Evolutionary conservation across 768 basidiomycete species (phyloP), one percentile per base, ranked within the genome.

Genomic region (Suillus placidus): DNA sequence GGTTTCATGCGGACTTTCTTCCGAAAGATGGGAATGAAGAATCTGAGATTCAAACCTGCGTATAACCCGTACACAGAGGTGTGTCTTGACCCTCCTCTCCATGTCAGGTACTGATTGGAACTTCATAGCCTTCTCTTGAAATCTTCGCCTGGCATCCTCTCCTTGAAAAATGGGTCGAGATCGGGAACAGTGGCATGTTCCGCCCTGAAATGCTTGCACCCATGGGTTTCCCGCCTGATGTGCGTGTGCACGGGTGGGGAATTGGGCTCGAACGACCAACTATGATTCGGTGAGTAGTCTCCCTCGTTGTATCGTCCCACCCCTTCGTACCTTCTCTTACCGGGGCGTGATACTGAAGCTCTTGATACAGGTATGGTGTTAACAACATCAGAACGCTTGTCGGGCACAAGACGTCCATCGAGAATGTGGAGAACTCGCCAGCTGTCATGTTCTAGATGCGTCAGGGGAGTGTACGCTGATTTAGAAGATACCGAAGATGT

Each of bases 1-100:
- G 95, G 97, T 14, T 99, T 99, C 82, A 98, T 99, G 97, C 86
- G 94, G 69, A 92, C 95, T 64, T 99, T 99, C 85, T 99, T 99
- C 86, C 87, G 82, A 69, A 99, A 99, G 79, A 98, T 98, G 93
- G 97, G 97, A 54, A 92, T 99, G 72, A 87, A 90, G 67, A 89
- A 93, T 73, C 83, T 99, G 38, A 84, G 96, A 64, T 99, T 99
- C 90, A 99, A 99, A 81, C 97, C 97, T 6, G 96, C 97, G 7
- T 99, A 97, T 80, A 99, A 98, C 77, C 95, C 97, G 0, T 98
- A 97, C 80, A 97, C 97, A 37, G 95, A 98, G 85, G 94, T 92
- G 45, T 42, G 71, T 71, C 47, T 55, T 16, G 14, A 51, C 16
- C 13, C 8, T 51, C 8, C 30, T 51, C 49, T 51, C 49, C 23